Evolutionary conservation across 2,329 filamentous ascomycete species (phyloP), one percentile per base, ranked within the genome.

Genomic region (Phyllosticta paracitricarpa): DNA sequence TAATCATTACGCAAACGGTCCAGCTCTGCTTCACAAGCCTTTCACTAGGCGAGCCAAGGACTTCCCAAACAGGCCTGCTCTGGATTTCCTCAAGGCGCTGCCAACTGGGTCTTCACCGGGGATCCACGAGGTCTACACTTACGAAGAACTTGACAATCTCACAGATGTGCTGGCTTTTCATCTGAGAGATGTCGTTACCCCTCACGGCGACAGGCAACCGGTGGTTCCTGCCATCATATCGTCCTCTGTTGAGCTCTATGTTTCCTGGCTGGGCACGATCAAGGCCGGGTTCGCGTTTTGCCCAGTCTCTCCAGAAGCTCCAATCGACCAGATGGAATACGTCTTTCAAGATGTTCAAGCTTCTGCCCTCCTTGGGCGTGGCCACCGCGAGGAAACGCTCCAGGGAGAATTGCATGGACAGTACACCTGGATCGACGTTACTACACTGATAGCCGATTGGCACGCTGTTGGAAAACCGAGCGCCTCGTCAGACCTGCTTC

Each of bases 271-370:
- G 30, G 91, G 84, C 0, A 81, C 87, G 25, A 72, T 90, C 26
- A 95, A 95, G 68, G 77, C 84, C 3, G 89, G 90, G 8, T 87
- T 85, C 67, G 89, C 85, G 6, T 94, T 95, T 68, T 75, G 96
- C n/a, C 90, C 91, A 0, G 78, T 96, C 3, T 79, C 90, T 0
- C 88, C 89, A 1, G 84, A 82, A n/a, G 88, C 86, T 0, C 89
- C 91, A 0, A 25, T 68, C 0, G 79, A 83, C 12, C 71, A 70
- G 28, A 64, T 82, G 2, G 79, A 79, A 61, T 61, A 52, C 30
- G 54, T 57, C n/a, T 61, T 61, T 24, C 59, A 61, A 54, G 59
- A 61, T 19, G 59, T 61, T 14, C n/a, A 35, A 17, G 59, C 59
- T n/a, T 61, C 59, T 9, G 51, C 56, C 9, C 28, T 61, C 10